Evolutionary conservation across 148 eudicot genomes (phyloP), one percentile per base, ranked within the genome.

Genomic region (Arbutus unedo): DNA sequence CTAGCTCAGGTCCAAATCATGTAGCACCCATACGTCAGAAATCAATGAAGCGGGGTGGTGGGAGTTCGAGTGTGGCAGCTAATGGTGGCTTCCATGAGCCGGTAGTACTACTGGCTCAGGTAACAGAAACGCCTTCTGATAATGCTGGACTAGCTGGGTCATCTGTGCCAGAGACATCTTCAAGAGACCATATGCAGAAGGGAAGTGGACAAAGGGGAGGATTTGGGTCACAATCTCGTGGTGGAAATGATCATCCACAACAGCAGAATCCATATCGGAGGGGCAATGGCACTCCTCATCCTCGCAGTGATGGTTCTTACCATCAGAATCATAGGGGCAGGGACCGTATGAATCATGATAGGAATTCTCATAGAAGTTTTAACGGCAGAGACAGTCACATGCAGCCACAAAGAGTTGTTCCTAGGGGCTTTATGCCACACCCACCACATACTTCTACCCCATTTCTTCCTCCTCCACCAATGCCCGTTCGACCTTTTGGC

Each of bases 321-420:
- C 88, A 94, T 89, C 90, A 89, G 64, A 84, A 81, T 85, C 83
- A 85, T 82, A 91, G 91, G 54, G 89, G 88, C 71, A 92, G 93
- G 74, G 93, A 93, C 71, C 90, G 93, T 18, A 90, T 88, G 60
- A 95, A 89, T 84, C 91, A 87, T 79, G 95, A 93, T 43, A 91
- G 97, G 95, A 91, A 87, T 73, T 86, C 84, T 59, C 88, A 83
- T 49, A 82, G 91, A 83, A 89, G 88, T 87, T 92, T 87, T 86
- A 89, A 85, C 41, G 89, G 92, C 45, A 88, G 96, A 87, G 98
- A 91, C 78, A 79, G 87, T 81, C 80, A 86, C 53, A 51, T 89
- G 89, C 93, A 87, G 81, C 84, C 87, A 21, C 92, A 78, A 60
- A 82, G 92, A 74, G 90, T 50, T 78, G 75, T 76, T 56, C 82